These are phyloP conservation scores for Plenodomus biglobosus DNA, from an alignment of 2,329 filamentous ascomycete genomes.

Conservation along the genomic window DNA sequence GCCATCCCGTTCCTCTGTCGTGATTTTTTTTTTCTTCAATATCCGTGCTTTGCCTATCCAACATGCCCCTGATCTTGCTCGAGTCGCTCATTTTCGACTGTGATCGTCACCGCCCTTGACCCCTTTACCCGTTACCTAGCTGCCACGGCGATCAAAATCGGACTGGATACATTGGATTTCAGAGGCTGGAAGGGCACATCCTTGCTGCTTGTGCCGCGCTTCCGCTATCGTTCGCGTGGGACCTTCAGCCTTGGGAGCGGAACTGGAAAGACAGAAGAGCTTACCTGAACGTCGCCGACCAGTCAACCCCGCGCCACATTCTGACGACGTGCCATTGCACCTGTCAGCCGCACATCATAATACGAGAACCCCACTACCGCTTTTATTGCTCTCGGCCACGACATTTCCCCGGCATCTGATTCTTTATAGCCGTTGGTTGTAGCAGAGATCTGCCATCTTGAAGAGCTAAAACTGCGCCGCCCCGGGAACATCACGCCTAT, in stretches of 20 bases:
- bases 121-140: background rate
- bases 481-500: constrained; percentile 7
- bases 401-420: background rate
- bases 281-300: no score
- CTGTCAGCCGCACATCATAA: background rate
- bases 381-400: constrained; percentile 15
- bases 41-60: background rate
- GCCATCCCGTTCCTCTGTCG: background rate
- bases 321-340: background rate
- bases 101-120: background rate
- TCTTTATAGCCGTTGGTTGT: constrained; percentile 7
- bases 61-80: background rate
- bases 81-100: background rate
- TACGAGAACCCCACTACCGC: background rate
- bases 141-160: background rate
- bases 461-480: background rate
- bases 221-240: background rate
- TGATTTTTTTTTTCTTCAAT: background rate
- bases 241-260: background rate
- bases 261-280: background rate
- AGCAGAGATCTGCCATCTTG: background rate
- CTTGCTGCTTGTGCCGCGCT: background rate
- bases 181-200: background rate
- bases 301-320: background rate
- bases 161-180: background rate